Conservation (phyloP, 345 rosid genomes). For the Cardamine chenopodiifolia region DNA sequence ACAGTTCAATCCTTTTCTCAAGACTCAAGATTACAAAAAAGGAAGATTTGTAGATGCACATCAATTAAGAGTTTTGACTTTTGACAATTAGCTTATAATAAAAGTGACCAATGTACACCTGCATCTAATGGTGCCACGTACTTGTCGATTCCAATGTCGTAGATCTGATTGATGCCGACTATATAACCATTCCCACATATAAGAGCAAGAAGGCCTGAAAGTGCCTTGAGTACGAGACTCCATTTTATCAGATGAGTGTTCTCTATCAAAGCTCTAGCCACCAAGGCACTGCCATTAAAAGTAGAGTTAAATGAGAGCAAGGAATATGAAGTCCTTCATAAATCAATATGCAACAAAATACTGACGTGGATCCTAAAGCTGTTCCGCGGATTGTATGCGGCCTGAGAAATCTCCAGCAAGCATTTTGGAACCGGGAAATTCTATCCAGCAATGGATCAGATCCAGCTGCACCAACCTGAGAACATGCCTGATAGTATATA, state of each 20-base stretch:
- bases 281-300: slow-evolving; percentile 74
- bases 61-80: no score
- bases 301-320: slow-evolving; percentile 14
- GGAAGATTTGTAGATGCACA: background rate
- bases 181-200: slow-evolving; percentile 95
- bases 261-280: slow-evolving; percentile 83
- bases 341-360: slow-evolving; percentile 7
- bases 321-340: background rate
- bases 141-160: slow-evolving; percentile 95
- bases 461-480: slow-evolving; percentile 77
- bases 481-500: slow-evolving; percentile 64
- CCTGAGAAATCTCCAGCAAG: slow-evolving; percentile 97
- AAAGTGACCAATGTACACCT: background rate
- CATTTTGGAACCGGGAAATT: slow-evolving; percentile 69
- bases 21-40: background rate
- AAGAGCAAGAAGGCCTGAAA: slow-evolving; percentile 85
- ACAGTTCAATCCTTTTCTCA: background rate
- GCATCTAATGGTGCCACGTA: slow-evolving; percentile 45
- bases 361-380: slow-evolving; percentile 78
- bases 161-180: slow-evolving; percentile 98
- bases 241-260: slow-evolving; percentile 76
- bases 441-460: slow-evolving; percentile 69
- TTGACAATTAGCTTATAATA: background rate
- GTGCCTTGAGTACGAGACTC: slow-evolving; percentile 82
- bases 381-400: slow-evolving; percentile 99